These are phyloP conservation scores for Leccinum boreale DNA, from an alignment of 768 basidiomycete genomes.

Conservation along the genomic window DNA sequence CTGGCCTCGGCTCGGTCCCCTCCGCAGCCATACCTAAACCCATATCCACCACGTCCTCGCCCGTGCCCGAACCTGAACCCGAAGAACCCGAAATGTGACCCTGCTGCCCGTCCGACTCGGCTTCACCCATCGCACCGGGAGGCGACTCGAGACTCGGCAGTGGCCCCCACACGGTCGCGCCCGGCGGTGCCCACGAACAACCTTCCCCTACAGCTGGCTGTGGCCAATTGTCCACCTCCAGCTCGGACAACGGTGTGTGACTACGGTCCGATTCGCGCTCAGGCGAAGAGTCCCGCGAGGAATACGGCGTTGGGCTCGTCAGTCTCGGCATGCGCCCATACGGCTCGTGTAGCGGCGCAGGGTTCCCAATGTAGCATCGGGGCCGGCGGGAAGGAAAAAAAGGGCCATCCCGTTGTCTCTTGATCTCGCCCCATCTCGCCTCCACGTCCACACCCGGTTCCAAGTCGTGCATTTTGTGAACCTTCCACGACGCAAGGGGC, in stretches of 20 bases:
- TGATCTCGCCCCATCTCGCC: neutral
- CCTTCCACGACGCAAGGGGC: slow-evolving; percentile 22
- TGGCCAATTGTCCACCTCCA: slow-evolving; percentile 23
- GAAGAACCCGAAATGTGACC: neutral
- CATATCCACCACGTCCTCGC: neutral
- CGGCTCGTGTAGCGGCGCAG: slow-evolving; percentile 13
- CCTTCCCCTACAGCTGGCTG: slow-evolving; percentile 32
- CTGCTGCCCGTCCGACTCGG: neutral
- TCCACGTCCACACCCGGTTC: slow-evolving; percentile 13
- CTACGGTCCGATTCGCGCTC: slow-evolving; percentile 11
- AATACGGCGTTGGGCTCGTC: neutral
- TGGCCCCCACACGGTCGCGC: neutral
- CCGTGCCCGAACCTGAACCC: neutral
- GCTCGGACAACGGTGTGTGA: slow-evolving; percentile 8
- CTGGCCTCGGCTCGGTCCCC: neutral
- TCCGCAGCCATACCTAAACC: neutral
- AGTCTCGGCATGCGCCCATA: slow-evolving; percentile 19
- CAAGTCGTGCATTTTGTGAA: slow-evolving; percentile 21
- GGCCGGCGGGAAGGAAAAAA: neutral
- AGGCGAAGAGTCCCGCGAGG: neutral
- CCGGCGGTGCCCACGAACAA: slow-evolving; percentile 24
- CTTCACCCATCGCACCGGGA: neutral
- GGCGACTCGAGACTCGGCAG: neutral
- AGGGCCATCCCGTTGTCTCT: neutral
- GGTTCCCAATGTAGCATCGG: slow-evolving; percentile 22